Conservation (phyloP, 208 protist species). For the Giardia muris region DNA sequence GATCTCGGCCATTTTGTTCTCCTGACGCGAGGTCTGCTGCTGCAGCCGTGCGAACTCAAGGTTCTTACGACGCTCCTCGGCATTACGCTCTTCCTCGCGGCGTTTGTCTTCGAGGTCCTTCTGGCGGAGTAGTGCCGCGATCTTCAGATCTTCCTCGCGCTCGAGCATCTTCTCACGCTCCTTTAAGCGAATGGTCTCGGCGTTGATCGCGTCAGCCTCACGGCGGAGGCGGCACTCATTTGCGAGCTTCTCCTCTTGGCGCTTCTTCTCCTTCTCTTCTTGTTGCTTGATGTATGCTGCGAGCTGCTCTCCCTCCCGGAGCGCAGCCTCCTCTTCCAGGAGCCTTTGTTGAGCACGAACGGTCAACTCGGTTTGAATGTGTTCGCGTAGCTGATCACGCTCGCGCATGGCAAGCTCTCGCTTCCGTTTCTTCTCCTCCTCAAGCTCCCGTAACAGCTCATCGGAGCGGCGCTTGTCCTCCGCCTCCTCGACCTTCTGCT, state of each 20-base stretch:
- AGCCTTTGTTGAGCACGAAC: background rate
- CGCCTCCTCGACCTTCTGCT: background rate
- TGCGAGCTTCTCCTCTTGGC: background rate
- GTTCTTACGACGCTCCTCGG: background rate
- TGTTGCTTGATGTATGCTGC: background rate
- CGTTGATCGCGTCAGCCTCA: background rate
- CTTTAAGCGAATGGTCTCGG: background rate
- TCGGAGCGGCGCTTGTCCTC: background rate
- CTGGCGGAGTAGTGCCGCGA: background rate
- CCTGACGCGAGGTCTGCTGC: background rate
- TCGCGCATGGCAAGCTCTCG: background rate
- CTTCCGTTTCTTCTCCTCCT: background rate
- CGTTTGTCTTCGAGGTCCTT: background rate
- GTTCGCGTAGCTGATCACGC: background rate
- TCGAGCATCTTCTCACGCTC: slow-evolving; percentile 8
- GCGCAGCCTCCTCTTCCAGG: background rate
- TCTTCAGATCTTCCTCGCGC: background rate
- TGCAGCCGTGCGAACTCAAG: background rate
- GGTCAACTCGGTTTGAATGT: background rate
- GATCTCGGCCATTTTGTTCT: background rate
- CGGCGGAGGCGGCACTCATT: background rate
- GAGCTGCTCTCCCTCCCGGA: background rate
- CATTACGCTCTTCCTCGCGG: background rate
- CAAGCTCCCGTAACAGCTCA: background rate
- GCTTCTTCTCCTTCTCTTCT: background rate